These are phyloP conservation scores for Pulicaria dysenterica DNA, from an alignment of 129 eudicot genomes.

Conservation along the genomic window DNA sequence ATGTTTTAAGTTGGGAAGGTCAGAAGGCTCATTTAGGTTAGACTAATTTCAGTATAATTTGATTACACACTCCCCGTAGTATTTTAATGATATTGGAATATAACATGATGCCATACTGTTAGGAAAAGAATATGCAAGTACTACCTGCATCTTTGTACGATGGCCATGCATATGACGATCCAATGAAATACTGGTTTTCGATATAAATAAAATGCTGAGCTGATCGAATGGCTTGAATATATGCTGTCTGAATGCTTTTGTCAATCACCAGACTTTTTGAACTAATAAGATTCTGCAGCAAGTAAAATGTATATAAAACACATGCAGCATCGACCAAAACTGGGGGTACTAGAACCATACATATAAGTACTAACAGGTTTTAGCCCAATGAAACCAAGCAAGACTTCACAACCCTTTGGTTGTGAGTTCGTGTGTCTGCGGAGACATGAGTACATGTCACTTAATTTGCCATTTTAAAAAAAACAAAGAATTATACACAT, in stretches of 20 bases:
- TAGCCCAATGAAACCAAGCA: constrained; percentile 9
- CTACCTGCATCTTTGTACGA: constrained; percentile 87
- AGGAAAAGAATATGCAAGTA: background rate
- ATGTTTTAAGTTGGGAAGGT: background rate
- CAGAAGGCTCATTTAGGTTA: background rate
- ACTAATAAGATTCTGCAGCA: constrained; percentile 78
- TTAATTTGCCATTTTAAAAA: background rate
- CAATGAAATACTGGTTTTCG: constrained; percentile 92
- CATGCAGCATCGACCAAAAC: constrained; percentile 1
- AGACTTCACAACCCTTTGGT: background rate
- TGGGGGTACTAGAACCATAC: background rate
- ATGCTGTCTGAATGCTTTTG: constrained; percentile 92
- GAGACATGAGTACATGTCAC: background rate
- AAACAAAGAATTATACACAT: background rate
- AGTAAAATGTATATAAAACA: constrained; percentile 17
- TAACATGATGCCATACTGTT: background rate
- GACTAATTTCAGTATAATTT: background rate
- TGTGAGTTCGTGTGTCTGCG: background rate
- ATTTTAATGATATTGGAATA: constrained; percentile 3
- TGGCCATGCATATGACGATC: constrained; percentile 97
- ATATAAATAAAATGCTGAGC: constrained; percentile 92
- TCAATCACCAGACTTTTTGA: constrained; percentile 79
- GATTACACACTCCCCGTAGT: background rate
- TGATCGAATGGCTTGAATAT: constrained; percentile 93
- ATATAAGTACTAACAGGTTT: constrained; percentile 3